Percentiles rank a stretch among this genome's conserved stretches.
Evolutionary conservation across 2,329 filamentous ascomycete genomes (phyloP).

Genomic region (Colletotrichum sp.): DNA sequence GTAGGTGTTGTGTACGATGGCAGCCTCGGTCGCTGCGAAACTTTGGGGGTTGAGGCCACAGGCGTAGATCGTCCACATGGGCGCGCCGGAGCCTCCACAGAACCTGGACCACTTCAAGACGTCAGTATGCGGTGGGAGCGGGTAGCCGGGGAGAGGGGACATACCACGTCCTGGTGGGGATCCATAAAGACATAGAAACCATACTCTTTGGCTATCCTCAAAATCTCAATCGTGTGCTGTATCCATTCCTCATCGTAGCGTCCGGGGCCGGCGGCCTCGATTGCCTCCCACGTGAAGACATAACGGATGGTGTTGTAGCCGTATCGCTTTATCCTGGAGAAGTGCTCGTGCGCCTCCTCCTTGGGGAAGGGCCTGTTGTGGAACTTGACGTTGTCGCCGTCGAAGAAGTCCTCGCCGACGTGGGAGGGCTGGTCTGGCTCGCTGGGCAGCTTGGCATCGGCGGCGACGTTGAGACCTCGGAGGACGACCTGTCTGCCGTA

Average conservation of each 20-base stretch:
- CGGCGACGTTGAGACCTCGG: conserved; percentile 92
- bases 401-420: conserved; percentile 80
- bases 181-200: conserved; percentile 99
- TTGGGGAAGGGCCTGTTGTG: conserved; percentile 83
- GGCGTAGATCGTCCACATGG: conserved; percentile 97
- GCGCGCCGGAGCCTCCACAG: conserved; percentile 91
- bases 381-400: conserved; percentile 91
- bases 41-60: conserved; percentile 86
- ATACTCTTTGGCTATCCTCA: conserved; percentile 86
- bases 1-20: conserved; percentile 94
- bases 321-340: conserved; percentile 82
- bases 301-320: conserved; percentile 98
- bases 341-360: conserved; percentile 84
- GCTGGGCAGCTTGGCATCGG: conserved; percentile 88
- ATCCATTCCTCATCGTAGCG: conserved; percentile 95
- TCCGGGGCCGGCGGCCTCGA: conserved; percentile 89
- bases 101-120: conserved; percentile 82
- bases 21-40: conserved; percentile 87
- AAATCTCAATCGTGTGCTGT: conserved; percentile 83
- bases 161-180: conserved; percentile 94
- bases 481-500: conserved; percentile 86
- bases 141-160: conserved; percentile 35
- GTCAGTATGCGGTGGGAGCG: conserved; percentile 28
- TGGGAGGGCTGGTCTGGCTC: conserved; percentile 84
- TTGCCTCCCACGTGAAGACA: conserved; percentile 98